A percentile compares a stretch with the other conserved stretches of the same genome.
These are phyloP conservation scores for Pleomassaria siparia DNA, from an alignment of 2,329 filamentous ascomycete species.

Conservation along the genomic window DNA sequence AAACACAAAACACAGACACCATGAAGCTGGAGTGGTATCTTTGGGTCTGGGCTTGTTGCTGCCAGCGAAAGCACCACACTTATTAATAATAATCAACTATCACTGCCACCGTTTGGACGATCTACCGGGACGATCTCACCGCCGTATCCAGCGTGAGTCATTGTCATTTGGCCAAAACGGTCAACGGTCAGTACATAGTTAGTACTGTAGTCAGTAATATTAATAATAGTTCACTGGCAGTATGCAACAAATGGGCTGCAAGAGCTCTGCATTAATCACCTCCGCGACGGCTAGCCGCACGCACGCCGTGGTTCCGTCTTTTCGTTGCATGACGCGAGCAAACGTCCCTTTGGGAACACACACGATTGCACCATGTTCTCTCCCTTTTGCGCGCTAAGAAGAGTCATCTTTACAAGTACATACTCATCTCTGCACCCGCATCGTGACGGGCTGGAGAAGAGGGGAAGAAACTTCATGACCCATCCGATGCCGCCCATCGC, in stretches of 20 bases:
- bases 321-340: not conserved
- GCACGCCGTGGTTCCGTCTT: conserved; percentile 2
- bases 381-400: not conserved
- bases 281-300: conserved; percentile 1
- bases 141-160: no score
- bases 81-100: no score
- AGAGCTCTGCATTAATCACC: conserved; percentile 6
- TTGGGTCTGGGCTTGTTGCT: no score
- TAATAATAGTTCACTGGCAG: not conserved
- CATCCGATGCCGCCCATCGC: not conserved
- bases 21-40: not conserved
- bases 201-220: no score
- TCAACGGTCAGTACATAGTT: not conserved
- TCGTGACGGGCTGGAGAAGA: no score
- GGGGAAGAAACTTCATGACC: no score
- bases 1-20: no score
- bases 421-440: not conserved
- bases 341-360: not conserved
- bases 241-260: conserved; percentile 6
- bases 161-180: not conserved
- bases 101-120: no score
- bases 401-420: not conserved
- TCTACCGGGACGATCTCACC: no score
- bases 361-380: not conserved
- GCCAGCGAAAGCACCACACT: no score